Evolutionary conservation across 2,329 filamentous ascomycete genomes (phyloP), one percentile per base, ranked within the genome.

Genomic region (Didymella sp.): DNA sequence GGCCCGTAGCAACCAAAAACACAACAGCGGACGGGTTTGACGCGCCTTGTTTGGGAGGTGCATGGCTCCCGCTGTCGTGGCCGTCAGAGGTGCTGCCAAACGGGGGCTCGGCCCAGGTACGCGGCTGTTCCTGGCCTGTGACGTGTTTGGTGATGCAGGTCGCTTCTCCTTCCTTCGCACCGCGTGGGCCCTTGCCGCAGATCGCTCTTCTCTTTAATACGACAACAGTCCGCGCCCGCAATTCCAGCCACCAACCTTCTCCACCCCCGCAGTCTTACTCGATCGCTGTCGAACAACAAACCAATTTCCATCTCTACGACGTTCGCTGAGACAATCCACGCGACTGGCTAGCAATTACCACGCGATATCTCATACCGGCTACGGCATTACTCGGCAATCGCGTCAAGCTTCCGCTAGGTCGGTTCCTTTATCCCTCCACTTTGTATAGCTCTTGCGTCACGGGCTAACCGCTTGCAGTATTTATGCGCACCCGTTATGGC

Each of bases 391-490:
- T 57, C 48, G 48, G 54, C 43, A 44, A 42, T 40, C 19, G 33
- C 6, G 15, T 37, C 35, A 57, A 52, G 54, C 48, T 40, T 49
- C 38, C 48, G 38, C 49, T 52, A 52, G 54, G 43, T 52, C 53
- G 42, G 53, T 51, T 13, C 24, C 30, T 21, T 22, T 19, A 19
- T 30, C 22, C 49, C 40, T 37, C 45, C 6, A 35, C 12, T 7
- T 4, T 19, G 4, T 21, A 33, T 21, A 41, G 40, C 21, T 40
- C 43, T 58, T 54, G 56, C 45, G 50, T 58, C 53, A 48, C 48
- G 37, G 56, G 48, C 52, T 54, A 54, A 52, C 53, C 58, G 41
- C 59, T 60, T 59, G 56, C 67, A 71, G 64, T 59, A 55, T 62
- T 54, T 40, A 60, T 56, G 58, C 50, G 48, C 51, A 48, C 45